Evolutionary conservation across 192 early-diverging fungal genomes (phyloP).

Genomic region (Lobosporangium transversale): DNA sequence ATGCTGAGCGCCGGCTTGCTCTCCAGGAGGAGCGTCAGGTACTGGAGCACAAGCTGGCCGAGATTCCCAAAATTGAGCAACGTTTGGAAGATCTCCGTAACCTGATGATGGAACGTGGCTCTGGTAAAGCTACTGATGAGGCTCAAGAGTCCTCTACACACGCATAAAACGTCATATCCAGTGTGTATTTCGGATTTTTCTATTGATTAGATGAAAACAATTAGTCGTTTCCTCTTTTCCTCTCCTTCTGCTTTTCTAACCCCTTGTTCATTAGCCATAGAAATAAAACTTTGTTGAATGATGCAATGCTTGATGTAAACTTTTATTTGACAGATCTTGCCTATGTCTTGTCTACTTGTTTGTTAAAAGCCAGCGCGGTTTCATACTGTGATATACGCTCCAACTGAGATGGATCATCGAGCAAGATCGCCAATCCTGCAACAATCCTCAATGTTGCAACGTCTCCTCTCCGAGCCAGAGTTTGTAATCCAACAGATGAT

Average conservation of each 20-base stretch:
- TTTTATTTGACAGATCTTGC: no score
- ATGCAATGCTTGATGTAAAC: no score
- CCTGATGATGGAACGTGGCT: constrained; percentile 55
- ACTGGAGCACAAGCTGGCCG: constrained; percentile 79
- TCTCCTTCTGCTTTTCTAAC: no score
- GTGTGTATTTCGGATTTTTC: no score
- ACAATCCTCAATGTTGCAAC: constrained; percentile 26
- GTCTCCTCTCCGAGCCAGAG: constrained; percentile 32
- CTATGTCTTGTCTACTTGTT: no score
- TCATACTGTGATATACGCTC: constrained; percentile 19
- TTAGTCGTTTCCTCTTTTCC: background rate
- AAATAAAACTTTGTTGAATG: no score
- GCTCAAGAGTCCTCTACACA: constrained; percentile 10
- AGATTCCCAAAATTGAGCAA: constrained; percentile 81
- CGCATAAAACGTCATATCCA: no score
- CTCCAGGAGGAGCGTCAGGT: constrained; percentile 92
- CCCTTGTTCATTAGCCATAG: no score
- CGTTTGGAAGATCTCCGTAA: constrained; percentile 71
- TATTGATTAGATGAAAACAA: background rate
- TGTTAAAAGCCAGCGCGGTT: background rate
- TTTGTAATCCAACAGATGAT: constrained; percentile 29
- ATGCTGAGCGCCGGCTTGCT: constrained; percentile 86
- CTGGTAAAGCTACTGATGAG: constrained; percentile 14
- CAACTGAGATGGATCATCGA: constrained; percentile 22
- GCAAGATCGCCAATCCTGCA: constrained; percentile 40